Evolutionary conservation across 2,329 filamentous ascomycete genomes (phyloP).

Genomic region (Colletotrichum neosansevieriae): DNA sequence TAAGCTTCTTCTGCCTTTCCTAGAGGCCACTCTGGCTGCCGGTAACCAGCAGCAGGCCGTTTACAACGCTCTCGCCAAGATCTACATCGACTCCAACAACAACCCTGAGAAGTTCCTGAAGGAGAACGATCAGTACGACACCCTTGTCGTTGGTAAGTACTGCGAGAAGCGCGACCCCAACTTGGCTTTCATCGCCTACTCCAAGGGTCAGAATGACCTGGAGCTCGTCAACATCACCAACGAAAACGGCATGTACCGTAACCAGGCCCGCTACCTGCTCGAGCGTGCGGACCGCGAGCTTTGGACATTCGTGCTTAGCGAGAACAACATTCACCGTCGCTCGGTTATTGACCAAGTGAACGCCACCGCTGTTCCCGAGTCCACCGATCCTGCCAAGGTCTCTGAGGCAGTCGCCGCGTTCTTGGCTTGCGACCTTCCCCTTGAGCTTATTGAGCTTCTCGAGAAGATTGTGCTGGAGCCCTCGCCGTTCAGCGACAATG

Average conservation of each 20-base stretch:
- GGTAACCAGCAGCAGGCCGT: constrained; percentile 97
- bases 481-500: constrained; percentile 98
- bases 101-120: constrained; percentile 97
- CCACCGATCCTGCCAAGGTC: constrained; percentile 92
- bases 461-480: constrained; percentile 99
- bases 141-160: constrained; percentile 93
- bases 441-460: constrained; percentile 94
- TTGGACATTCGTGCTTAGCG: constrained; percentile 93
- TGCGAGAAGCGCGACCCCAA: constrained; percentile 99
- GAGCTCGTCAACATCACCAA: constrained; percentile 98
- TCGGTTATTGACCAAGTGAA: constrained; percentile 97
- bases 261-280: constrained; percentile 94
- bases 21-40: constrained; percentile 88
- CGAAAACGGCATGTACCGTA: constrained; percentile 99
- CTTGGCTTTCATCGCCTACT: constrained; percentile 92
- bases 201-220: constrained; percentile 96
- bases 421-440: constrained; percentile 89
- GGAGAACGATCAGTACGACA: constrained; percentile 97
- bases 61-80: constrained; percentile 97
- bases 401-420: constrained; percentile 94
- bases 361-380: constrained; percentile 93
- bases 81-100: constrained; percentile 99
- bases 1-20: constrained; percentile 95
- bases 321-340: constrained; percentile 95
- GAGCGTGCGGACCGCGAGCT: constrained; percentile 91